phyloP scores from a whole-genome alignment of 495 filamentous ascomycete species.

The Aspergillus mulundensis region DNA sequence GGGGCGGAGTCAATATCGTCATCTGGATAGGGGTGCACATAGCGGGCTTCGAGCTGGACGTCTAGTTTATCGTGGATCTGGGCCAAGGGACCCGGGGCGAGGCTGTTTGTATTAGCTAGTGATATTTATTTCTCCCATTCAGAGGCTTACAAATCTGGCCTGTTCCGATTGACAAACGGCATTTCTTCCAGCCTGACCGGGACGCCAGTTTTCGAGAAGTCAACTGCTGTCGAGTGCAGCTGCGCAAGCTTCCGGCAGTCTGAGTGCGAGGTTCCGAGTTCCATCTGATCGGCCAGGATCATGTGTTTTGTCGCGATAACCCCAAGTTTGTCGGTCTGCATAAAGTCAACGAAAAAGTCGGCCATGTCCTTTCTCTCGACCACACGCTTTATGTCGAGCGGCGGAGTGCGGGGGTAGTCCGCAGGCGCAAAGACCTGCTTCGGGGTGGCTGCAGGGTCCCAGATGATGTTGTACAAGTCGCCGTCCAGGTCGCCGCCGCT shows the following conservation, averaged over 20 bases:
- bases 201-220: slow-evolving; percentile 77
- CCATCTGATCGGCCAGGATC: slow-evolving; percentile 60
- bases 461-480: slow-evolving; percentile 73
- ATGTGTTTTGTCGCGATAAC: slow-evolving; percentile 65
- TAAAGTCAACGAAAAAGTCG: slow-evolving; percentile 75
- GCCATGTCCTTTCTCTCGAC: slow-evolving; percentile 62
- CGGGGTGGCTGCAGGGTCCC: slow-evolving; percentile 48
- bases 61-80: slow-evolving; percentile 34
- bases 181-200: slow-evolving; percentile 48
- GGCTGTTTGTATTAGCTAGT: slow-evolving; percentile 13
- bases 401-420: slow-evolving; percentile 56
- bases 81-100: slow-evolving; percentile 62
- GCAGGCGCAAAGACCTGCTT: slow-evolving; percentile 49
- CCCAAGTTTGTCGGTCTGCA: slow-evolving; percentile 70
- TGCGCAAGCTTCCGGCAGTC: slow-evolving; percentile 62
- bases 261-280: slow-evolving; percentile 48
- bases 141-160: slow-evolving; percentile 51
- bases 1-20: slow-evolving; percentile 48
- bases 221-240: slow-evolving; percentile 73
- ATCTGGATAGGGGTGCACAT: slow-evolving; percentile 25
- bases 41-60: slow-evolving; percentile 13
- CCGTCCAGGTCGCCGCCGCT: slow-evolving; percentile 83
- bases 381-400: slow-evolving; percentile 51
- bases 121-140: not conserved
- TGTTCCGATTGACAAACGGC: slow-evolving; percentile 34